A percentile compares a stretch with the other conserved stretches of the same genome.
Evolutionary conservation across 768 basidiomycete species (phyloP).

Genomic region (Dictyophora rubrovolvata): DNA sequence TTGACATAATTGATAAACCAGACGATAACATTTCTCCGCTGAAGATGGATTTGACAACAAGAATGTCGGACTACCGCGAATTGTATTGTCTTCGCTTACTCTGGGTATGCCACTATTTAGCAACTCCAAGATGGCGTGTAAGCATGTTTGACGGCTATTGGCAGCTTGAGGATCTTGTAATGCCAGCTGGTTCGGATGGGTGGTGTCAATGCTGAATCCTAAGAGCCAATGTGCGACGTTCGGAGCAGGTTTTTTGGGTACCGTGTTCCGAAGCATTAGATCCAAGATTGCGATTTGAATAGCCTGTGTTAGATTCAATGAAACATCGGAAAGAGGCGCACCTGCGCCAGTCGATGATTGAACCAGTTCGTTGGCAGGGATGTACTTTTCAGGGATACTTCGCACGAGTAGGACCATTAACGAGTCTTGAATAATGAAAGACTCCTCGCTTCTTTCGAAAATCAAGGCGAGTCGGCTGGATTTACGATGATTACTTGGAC

Average conservation of each 20-base stretch:
- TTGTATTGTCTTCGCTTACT: constrained; percentile 18
- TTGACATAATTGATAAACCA: constrained; percentile 80
- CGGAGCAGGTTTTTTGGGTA: constrained; percentile 51
- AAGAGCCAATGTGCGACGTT: constrained; percentile 84
- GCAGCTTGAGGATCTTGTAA: constrained; percentile 75
- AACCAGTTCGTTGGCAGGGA: constrained; percentile 45
- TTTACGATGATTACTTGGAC: constrained; percentile 19
- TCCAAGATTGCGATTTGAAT: constrained; percentile 72
- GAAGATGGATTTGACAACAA: constrained; percentile 51
- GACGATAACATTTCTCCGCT: constrained; percentile 76
- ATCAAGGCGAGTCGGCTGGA: constrained; percentile 66
- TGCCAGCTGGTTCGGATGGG: constrained; percentile 34
- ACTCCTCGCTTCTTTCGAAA: constrained; percentile 72
- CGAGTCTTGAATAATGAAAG: constrained; percentile 74
- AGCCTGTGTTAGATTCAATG: constrained; percentile 38
- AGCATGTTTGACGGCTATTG: constrained; percentile 55
- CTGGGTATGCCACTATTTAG: constrained; percentile 64
- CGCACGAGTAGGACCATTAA: constrained; percentile 58
- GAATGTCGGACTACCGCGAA: constrained; percentile 43
- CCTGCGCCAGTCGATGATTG: constrained; percentile 67
- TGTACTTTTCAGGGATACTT: constrained; percentile 53
- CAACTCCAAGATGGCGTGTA: constrained; percentile 74
- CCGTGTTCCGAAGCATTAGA: constrained; percentile 69
- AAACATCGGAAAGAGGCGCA: constrained; percentile 43
- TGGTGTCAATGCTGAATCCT: constrained; percentile 51